These are phyloP conservation scores for Syzygium syzygioides DNA, from an alignment of 441 rosid species.

Conservation along the genomic window DNA sequence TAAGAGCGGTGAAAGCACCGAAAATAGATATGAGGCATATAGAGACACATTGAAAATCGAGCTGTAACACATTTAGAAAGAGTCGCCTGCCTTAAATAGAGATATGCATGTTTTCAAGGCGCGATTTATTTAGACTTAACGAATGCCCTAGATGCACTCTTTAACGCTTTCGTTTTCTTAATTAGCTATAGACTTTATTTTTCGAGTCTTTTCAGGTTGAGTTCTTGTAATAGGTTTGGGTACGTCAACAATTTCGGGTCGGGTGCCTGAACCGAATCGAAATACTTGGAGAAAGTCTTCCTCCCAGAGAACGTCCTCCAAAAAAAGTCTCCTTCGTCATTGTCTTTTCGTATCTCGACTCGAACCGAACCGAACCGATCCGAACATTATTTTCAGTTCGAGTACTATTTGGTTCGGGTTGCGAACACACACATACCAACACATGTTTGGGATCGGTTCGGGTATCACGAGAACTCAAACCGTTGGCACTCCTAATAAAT, in stretches of 20 bases:
- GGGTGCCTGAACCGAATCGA: neutral
- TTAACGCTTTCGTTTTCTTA: too few species aligned
- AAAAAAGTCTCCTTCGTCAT: fast-evolving
- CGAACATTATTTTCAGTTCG: fast-evolving
- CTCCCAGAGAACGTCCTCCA: neutral
- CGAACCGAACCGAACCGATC: neutral
- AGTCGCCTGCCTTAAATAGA: too few species aligned
- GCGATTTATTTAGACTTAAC: too few species aligned
- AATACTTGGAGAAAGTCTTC: too few species aligned
- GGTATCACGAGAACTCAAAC: fast-evolving
- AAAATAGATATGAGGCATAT: too few species aligned
- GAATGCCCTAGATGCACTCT: too few species aligned
- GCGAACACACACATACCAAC: neutral
- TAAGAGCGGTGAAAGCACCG: too few species aligned
- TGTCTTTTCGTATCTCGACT: neutral
- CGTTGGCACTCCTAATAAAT: neutral
- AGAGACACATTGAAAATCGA: too few species aligned
- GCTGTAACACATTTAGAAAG: neutral
- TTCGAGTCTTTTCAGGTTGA: too few species aligned
- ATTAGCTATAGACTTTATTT: too few species aligned
- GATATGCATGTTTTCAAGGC: too few species aligned
- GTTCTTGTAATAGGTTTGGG: too few species aligned
- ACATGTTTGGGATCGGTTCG: fast-evolving
- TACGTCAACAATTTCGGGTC: neutral
- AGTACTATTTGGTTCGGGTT: fast-evolving